Evolutionary conservation across 2,329 filamentous ascomycete genomes (phyloP).

Genomic region (Nothopassalora personata): DNA sequence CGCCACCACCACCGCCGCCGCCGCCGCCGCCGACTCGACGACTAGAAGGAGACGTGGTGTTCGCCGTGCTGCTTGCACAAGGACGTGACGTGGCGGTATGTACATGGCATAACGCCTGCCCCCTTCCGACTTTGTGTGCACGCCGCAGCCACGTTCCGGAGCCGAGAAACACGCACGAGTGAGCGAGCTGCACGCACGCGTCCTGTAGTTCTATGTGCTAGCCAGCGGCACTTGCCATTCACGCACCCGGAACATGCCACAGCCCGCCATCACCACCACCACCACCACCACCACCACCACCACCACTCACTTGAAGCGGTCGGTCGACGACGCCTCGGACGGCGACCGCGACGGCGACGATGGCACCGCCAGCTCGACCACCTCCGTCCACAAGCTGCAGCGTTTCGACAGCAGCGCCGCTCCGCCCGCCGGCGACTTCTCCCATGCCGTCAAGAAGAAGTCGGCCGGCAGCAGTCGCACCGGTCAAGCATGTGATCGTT

Average conservation of each 20-base stretch:
- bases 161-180: slow-evolving; percentile 1
- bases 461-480: slow-evolving; percentile 57
- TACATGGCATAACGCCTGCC: too few relatives aligned
- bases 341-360: slow-evolving; percentile 3
- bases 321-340: slow-evolving; percentile 19
- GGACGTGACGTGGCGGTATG: too few relatives aligned
- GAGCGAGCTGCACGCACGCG: not conserved
- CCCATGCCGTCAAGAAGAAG: slow-evolving; percentile 33
- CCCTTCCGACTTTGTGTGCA: not conserved
- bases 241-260: slow-evolving; percentile 13
- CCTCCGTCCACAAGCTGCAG: slow-evolving; percentile 1
- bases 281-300: not conserved
- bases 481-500: slow-evolving; percentile 82
- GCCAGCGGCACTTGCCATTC: slow-evolving; percentile 12
- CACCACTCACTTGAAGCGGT: slow-evolving; percentile 20
- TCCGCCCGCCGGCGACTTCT: slow-evolving; percentile 7
- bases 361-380: slow-evolving; percentile 1
- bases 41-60: too few relatives aligned
- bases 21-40: too few relatives aligned
- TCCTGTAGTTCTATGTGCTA: not conserved
- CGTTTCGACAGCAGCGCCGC: slow-evolving; percentile 1
- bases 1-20: too few relatives aligned
- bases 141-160: not conserved
- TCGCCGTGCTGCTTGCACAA: too few relatives aligned
- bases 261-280: not conserved